phyloP scores from a whole-genome alignment of 2,329 filamentous ascomycete species.

The Sporothrix inflata region DNA sequence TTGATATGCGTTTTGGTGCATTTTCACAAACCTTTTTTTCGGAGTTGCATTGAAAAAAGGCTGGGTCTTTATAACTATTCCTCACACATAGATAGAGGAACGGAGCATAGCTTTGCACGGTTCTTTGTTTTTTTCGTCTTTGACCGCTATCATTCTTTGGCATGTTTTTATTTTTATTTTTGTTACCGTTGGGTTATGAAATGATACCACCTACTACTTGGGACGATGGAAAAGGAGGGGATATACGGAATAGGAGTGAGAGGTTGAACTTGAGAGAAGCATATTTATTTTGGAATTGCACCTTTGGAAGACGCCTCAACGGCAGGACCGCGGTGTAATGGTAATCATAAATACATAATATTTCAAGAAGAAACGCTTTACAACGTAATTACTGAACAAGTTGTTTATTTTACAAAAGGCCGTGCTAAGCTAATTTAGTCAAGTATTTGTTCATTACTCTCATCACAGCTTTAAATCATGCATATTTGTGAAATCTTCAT shows the following conservation, averaged over 20 bases:
- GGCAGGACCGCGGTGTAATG: background rate
- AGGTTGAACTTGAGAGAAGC: background rate
- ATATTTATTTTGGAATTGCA: background rate
- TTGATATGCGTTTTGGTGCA: background rate
- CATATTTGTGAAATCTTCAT: background rate
- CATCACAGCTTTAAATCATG: too few species aligned
- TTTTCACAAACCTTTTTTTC: background rate
- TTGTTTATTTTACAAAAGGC: too few species aligned
- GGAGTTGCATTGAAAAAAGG: conserved; percentile 5
- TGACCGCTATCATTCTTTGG: background rate
- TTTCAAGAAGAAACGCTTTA: background rate
- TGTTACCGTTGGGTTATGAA: background rate
- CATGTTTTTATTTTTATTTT: background rate
- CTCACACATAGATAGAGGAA: background rate
- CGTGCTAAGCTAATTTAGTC: too few species aligned
- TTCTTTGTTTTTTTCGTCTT: background rate
- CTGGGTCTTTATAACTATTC: background rate
- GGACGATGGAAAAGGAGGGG: background rate
- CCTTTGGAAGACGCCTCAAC: too few species aligned
- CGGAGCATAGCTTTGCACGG: conserved; percentile 20
- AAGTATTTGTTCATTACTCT: too few species aligned
- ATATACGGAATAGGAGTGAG: background rate
- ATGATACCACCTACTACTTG: conserved; percentile 12
- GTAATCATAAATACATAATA: background rate
- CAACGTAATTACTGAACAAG: too few species aligned